These are phyloP conservation scores for Senecio squalidus DNA, from an alignment of 140 eudicot genomes.

Conservation along the genomic window DNA sequence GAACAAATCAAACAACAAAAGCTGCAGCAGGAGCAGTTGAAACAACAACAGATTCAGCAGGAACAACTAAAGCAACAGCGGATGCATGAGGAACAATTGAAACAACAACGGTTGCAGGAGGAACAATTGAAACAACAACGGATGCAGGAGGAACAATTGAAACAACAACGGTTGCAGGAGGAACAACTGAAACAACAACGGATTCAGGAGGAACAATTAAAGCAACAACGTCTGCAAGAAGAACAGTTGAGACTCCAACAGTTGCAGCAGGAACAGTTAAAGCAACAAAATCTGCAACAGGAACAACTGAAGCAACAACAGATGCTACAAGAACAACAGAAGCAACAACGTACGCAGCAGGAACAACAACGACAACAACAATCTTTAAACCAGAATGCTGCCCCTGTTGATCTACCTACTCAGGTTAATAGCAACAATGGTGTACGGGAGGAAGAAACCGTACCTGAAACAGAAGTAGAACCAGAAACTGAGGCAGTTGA, in stretches of 20 bases:
- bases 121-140: neutral
- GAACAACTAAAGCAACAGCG: neutral
- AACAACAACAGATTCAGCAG: conserved; percentile 8
- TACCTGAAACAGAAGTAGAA: neutral
- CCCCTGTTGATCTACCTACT: conserved; percentile 10
- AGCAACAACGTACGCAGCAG: neutral
- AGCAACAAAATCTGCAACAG: neutral
- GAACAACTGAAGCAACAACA: neutral
- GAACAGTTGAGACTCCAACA: neutral
- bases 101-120: neutral
- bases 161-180: conserved; percentile 13
- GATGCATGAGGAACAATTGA: neutral
- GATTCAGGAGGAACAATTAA: neutral
- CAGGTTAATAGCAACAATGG: conserved; percentile 10
- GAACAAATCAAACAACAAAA: conserved; percentile 4
- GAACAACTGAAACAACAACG: conserved; percentile 5
- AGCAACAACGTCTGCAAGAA: conserved; percentile 12
- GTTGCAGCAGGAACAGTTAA: neutral
- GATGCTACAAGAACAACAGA: neutral
- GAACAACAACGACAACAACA: conserved; percentile 22
- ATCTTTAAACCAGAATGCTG: conserved; percentile 8
- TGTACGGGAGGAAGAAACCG: conserved; percentile 7
- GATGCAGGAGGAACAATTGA: neutral
- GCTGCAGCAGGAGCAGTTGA: neutral
- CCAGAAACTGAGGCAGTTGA: conserved; percentile 4